These are phyloP conservation scores for Fusarium fracticaudum DNA, from an alignment of 2,329 filamentous ascomycete species.

Conservation along the genomic window DNA sequence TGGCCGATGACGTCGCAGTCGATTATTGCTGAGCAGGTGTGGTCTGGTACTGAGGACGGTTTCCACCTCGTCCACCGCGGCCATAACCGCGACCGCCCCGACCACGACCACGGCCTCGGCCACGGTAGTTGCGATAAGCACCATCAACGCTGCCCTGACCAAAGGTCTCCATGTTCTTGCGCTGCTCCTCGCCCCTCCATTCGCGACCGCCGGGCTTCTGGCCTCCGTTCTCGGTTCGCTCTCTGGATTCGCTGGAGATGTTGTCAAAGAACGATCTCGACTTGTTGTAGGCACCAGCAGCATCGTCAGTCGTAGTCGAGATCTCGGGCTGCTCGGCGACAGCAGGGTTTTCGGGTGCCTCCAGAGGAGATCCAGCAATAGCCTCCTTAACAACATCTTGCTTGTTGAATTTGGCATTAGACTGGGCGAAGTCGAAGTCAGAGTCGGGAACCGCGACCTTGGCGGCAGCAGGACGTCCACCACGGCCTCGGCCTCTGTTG, in stretches of 20 bases:
- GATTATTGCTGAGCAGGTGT: conserved; percentile 44
- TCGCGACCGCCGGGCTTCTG: conserved; percentile 81
- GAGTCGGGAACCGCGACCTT: conserved; percentile 90
- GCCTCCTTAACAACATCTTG: conserved; percentile 81
- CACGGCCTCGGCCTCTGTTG: conserved; percentile 61
- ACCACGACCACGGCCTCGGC: conserved; percentile 79
- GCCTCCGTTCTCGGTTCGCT: conserved; percentile 78
- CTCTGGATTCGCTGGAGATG: conserved; percentile 92
- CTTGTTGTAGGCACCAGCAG: conserved; percentile 80
- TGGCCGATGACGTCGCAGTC: neutral
- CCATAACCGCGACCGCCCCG: conserved; percentile 53
- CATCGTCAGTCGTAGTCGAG: conserved; percentile 53
- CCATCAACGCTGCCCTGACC: conserved; percentile 95
- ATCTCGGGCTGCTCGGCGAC: conserved; percentile 49
- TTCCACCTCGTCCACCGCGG: conserved; percentile 55
- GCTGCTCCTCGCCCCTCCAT: conserved; percentile 92
- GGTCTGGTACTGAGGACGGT: conserved; percentile 46
- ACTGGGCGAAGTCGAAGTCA: conserved; percentile 87
- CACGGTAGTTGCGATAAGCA: conserved; percentile 79
- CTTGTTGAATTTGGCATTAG: conserved; percentile 61
- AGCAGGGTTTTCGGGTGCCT: conserved; percentile 55
- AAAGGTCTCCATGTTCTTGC: conserved; percentile 97
- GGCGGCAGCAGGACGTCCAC: conserved; percentile 56
- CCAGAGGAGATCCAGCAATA: conserved; percentile 78
- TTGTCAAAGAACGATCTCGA: conserved; percentile 95